phyloP scores from a whole-genome alignment of 345 rosid genomes.

The Eutrema japonicum region DNA sequence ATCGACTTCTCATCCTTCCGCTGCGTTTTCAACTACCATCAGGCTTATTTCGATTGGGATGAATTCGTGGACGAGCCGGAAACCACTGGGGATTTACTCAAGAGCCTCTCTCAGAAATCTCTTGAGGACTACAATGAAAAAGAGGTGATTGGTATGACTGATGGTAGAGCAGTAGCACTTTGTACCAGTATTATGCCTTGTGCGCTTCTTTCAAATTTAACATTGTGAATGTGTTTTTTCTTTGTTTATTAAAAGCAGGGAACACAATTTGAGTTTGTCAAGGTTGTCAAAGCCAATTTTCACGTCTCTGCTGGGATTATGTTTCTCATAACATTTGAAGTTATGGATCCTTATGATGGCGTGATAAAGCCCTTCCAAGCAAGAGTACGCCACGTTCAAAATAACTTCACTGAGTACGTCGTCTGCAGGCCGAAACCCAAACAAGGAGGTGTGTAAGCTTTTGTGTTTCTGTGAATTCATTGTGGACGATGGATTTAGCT shows the following conservation, averaged over 20 bases:
- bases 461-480: no score
- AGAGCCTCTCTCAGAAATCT: background rate
- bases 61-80: background rate
- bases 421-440: conserved; percentile 5
- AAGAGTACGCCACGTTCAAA: background rate
- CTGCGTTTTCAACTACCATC: background rate
- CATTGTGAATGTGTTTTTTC: background rate
- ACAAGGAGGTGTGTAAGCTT: background rate
- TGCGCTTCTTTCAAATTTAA: no score
- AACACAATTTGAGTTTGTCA: background rate
- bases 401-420: no score
- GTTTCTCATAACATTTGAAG: conserved; percentile 8
- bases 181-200: no score
- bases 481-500: no score
- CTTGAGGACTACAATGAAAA: conserved; percentile 30
- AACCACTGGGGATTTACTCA: background rate
- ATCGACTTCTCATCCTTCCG: background rate
- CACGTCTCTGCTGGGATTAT: background rate
- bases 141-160: background rate
- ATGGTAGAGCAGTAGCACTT: no score
- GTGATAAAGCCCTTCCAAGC: background rate
- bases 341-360: background rate
- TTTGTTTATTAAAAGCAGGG: background rate
- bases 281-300: background rate
- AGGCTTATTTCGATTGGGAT: background rate